phyloP scores from a whole-genome alignment of 768 basidiomycete species.

The Tylopilus subfusipes region DNA sequence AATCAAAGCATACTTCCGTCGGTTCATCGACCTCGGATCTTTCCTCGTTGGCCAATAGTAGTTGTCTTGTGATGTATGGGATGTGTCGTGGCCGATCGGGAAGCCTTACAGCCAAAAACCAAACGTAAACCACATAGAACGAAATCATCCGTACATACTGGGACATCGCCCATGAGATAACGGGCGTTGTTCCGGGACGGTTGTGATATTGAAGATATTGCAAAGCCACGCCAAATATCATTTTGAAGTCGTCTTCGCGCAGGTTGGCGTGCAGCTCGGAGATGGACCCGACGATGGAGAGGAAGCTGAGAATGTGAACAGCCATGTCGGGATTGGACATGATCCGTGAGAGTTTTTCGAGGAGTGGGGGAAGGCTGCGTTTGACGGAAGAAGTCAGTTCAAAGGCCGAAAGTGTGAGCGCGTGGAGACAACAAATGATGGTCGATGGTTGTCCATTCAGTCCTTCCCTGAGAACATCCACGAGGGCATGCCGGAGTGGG shows the following conservation, averaged over 20 bases:
- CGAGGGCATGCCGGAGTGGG: slow-evolving; percentile 61
- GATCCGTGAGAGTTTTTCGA: slow-evolving; percentile 87
- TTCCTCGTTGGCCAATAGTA: slow-evolving; percentile 82
- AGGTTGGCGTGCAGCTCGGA: slow-evolving; percentile 83
- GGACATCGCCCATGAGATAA: slow-evolving; percentile 79
- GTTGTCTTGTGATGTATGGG: slow-evolving; percentile 79
- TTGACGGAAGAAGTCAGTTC: slow-evolving; percentile 83
- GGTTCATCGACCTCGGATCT: slow-evolving; percentile 75
- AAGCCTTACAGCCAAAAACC: slow-evolving; percentile 88
- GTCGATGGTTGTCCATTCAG: slow-evolving; percentile 68
- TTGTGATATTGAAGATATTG: slow-evolving; percentile 93
- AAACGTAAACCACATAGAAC: slow-evolving; percentile 87
- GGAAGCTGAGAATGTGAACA: slow-evolving; percentile 93
- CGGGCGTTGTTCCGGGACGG: slow-evolving; percentile 51
- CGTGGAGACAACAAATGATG: slow-evolving; percentile 87
- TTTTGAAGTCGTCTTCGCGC: slow-evolving; percentile 84
- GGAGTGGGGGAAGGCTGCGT: slow-evolving; percentile 70
- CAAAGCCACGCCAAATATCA: slow-evolving; percentile 91
- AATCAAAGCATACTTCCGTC: slow-evolving; percentile 96
- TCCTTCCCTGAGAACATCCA: slow-evolving; percentile 69
- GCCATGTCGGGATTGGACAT: slow-evolving; percentile 93
- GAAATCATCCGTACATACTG: slow-evolving; percentile 90
- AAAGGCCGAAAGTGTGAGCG: slow-evolving; percentile 81
- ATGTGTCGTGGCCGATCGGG: slow-evolving; percentile 79
- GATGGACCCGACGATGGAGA: slow-evolving; percentile 81